phyloP scores from a whole-genome alignment of 2,329 filamentous ascomycete genomes.

The Fusarium sp. region DNA sequence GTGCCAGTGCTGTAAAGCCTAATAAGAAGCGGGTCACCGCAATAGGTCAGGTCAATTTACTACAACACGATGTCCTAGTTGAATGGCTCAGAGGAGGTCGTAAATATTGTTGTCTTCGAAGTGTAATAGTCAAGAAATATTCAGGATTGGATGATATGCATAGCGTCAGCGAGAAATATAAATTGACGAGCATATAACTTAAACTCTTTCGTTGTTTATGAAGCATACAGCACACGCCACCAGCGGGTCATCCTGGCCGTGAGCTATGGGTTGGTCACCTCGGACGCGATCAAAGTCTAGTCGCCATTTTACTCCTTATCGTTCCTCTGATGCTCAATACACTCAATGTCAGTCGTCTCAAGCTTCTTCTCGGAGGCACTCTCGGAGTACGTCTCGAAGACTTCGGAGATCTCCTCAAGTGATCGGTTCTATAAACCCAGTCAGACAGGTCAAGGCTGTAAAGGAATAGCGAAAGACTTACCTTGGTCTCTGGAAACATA shows the following conservation, averaged over 20 bases:
- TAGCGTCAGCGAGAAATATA: too few species aligned
- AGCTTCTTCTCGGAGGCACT: too few species aligned
- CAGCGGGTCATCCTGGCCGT: accelerated
- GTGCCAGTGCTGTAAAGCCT: background rate
- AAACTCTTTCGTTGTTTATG: accelerated
- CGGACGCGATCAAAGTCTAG: accelerated
- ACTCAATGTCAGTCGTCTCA: background rate
- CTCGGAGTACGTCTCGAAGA: background rate
- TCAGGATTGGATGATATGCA: accelerated
- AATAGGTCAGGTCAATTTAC: accelerated
- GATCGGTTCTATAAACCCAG: background rate
- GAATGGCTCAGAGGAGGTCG: accelerated
- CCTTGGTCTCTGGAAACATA: background rate
- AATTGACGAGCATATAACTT: accelerated
- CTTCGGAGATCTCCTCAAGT: background rate
- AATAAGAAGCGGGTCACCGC: accelerated
- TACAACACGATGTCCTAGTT: accelerated
- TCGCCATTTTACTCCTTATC: too few species aligned
- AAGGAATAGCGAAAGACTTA: accelerated
- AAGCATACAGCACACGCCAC: accelerated
- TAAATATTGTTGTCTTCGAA: background rate
- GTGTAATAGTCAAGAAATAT: accelerated
- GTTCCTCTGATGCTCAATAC: background rate
- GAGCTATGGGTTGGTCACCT: accelerated
- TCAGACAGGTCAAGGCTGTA: background rate